Conservation (phyloP, 75 land plant species). For the Adiantum capillusveneris region DNA sequence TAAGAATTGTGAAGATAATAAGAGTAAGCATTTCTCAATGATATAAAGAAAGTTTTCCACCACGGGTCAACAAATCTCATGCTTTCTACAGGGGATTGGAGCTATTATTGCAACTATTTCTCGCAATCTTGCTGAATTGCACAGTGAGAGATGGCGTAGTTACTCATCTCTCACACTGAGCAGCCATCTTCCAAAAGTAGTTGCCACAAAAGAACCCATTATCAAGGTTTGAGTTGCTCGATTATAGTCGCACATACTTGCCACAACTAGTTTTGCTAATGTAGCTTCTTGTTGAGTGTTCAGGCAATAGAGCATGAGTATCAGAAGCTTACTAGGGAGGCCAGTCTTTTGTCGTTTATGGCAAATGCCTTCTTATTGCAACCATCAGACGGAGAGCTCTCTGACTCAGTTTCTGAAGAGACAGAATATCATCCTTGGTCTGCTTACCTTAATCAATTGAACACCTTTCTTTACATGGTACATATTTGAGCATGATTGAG, state of each 20-base stretch:
- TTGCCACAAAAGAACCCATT: conserved; percentile 10
- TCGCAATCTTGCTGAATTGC: conserved; percentile 21
- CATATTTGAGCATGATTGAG: too few species aligned
- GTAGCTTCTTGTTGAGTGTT: conserved; percentile 4
- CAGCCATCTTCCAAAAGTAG: neutral
- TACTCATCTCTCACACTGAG: neutral
- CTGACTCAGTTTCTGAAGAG: conserved; percentile 5
- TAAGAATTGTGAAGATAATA: too few species aligned
- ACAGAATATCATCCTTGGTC: conserved; percentile 21
- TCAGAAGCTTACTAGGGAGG: conserved; percentile 21
- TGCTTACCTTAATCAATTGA: conserved; percentile 27
- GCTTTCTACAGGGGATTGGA: conserved; percentile 18
- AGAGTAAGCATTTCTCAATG: too few species aligned
- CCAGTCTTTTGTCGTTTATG: conserved; percentile 19
- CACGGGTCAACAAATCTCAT: too few species aligned
- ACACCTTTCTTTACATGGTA: conserved; percentile 40
- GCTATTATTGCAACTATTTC: conserved; percentile 31
- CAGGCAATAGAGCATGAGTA: conserved; percentile 22
- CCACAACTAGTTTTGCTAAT: too few species aligned
- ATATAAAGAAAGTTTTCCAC: too few species aligned
- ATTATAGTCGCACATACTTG: neutral
- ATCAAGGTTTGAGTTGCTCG: conserved; percentile 11
- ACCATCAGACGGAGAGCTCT: conserved; percentile 20
- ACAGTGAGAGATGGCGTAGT: conserved; percentile 3
- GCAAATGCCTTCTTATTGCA: conserved; percentile 26